Conservation (phyloP, 768 basidiomycete genomes). For the Lepiota venenata region DNA sequence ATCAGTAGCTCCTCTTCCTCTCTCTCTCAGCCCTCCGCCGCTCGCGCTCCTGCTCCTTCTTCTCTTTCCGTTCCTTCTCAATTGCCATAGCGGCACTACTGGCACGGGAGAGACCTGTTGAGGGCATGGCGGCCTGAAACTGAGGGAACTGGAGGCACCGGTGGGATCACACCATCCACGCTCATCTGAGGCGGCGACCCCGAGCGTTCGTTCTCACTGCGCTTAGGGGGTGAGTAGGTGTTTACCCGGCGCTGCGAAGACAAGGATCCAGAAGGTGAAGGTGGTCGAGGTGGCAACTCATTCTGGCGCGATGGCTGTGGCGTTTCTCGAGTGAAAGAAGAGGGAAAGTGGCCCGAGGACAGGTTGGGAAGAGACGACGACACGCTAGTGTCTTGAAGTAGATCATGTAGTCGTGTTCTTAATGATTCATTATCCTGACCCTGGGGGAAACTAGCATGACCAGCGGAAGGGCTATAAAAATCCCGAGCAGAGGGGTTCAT, state of each 20-base stretch:
- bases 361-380: conserved; percentile 43
- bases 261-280: conserved; percentile 21
- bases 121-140: no score
- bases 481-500: background rate
- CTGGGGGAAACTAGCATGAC: conserved; percentile 18
- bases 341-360: conserved; percentile 22
- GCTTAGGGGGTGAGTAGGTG: conserved; percentile 15
- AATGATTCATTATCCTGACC: conserved; percentile 27
- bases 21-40: conserved; percentile 28
- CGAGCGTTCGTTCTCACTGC: conserved; percentile 4
- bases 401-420: conserved; percentile 40
- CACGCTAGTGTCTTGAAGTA: conserved; percentile 37
- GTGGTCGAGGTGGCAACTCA: conserved; percentile 10
- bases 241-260: conserved; percentile 17
- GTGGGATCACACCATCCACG: conserved; percentile 7
- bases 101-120: conserved; percentile 37
- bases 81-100: conserved; percentile 52
- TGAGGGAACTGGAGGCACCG: conserved; percentile 7
- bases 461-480: conserved; percentile 11
- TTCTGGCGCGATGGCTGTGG: conserved; percentile 8
- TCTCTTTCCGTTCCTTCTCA: conserved; percentile 38
- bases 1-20: conserved; percentile 21
- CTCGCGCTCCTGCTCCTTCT: conserved; percentile 22
- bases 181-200: conserved; percentile 16
- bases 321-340: conserved; percentile 14